Percentiles rank a stretch among this genome's conserved stretches.
These are phyloP conservation scores for Chaetomium cochliodes DNA, from an alignment of 495 filamentous ascomycete genomes.

Conservation along the genomic window DNA sequence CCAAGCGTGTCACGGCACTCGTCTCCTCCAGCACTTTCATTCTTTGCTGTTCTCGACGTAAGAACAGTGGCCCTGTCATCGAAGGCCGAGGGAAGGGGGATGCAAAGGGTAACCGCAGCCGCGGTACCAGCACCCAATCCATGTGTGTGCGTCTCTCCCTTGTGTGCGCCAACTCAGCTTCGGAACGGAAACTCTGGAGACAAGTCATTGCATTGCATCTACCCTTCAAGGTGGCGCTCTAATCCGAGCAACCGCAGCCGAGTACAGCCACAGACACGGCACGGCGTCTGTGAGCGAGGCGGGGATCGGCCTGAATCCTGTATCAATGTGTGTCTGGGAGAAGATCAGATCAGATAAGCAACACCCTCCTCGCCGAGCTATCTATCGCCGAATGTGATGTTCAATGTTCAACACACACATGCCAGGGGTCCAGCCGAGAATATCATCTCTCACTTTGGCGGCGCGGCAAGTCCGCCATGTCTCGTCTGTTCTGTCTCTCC, in stretches of 20 bases:
- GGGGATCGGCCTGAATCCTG: background rate
- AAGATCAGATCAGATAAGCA: background rate
- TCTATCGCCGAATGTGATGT: background rate
- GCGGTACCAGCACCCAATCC: background rate
- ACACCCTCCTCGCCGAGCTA: background rate
- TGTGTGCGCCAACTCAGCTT: background rate
- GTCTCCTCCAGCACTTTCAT: background rate
- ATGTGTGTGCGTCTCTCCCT: background rate
- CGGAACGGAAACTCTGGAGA: conserved; percentile 7
- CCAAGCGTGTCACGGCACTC: conserved; percentile 20
- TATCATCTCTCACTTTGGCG: background rate
- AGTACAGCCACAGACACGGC: background rate
- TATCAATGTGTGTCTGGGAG: background rate
- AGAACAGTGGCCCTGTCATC: background rate
- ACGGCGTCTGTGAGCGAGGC: background rate
- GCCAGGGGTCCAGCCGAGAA: background rate
- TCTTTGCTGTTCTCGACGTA: background rate
- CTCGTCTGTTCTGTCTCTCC: background rate
- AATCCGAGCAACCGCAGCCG: background rate
- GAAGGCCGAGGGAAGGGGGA: background rate
- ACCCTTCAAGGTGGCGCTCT: too few species aligned
- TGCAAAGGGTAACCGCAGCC: conserved; percentile 13
- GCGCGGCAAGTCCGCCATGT: background rate
- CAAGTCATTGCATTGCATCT: background rate
- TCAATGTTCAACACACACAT: too few species aligned